phyloP scores from a whole-genome alignment of 371 early-diverging fungal genomes.

The Hamiltosporidium tvaerminnensis region DNA sequence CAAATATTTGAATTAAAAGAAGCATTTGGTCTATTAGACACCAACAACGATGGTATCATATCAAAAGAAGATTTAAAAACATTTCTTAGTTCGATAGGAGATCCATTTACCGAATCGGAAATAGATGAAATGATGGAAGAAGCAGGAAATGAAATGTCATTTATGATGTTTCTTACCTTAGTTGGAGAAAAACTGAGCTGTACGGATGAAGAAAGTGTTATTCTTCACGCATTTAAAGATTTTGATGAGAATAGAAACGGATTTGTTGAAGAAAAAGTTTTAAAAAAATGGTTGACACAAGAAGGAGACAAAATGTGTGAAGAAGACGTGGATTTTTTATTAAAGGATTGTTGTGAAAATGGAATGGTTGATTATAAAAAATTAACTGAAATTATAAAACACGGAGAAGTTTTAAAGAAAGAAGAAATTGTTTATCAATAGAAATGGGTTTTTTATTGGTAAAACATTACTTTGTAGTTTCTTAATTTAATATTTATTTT shows the following conservation, averaged over 20 bases:
- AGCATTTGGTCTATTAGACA: constrained; percentile 76
- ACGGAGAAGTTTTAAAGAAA: neutral
- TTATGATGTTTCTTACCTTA: constrained; percentile 73
- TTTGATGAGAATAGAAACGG: constrained; percentile 70
- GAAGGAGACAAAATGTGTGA: constrained; percentile 74
- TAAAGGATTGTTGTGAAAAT: neutral
- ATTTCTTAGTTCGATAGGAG: constrained; percentile 62
- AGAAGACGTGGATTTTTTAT: constrained; percentile 58
- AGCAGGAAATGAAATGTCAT: constrained; percentile 65
- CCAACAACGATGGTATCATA: constrained; percentile 66
- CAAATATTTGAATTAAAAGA: constrained; percentile 83
- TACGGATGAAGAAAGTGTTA: constrained; percentile 68
- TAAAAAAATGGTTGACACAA: constrained; percentile 66
- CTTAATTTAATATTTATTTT: no score
- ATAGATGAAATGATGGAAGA: constrained; percentile 74
- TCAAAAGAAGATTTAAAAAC: constrained; percentile 69
- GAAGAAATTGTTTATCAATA: no score
- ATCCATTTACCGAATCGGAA: constrained; percentile 60
- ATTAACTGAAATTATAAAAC: neutral
- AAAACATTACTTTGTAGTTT: no score
- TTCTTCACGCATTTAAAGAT: constrained; percentile 65
- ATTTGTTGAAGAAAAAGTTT: constrained; percentile 60
- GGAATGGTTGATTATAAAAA: neutral
- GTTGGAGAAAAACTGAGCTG: constrained; percentile 76
- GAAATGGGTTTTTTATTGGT: no score